These are phyloP conservation scores for Intubia oerlemansii DNA, from an alignment of 2,329 filamentous ascomycete genomes.

Conservation along the genomic window DNA sequence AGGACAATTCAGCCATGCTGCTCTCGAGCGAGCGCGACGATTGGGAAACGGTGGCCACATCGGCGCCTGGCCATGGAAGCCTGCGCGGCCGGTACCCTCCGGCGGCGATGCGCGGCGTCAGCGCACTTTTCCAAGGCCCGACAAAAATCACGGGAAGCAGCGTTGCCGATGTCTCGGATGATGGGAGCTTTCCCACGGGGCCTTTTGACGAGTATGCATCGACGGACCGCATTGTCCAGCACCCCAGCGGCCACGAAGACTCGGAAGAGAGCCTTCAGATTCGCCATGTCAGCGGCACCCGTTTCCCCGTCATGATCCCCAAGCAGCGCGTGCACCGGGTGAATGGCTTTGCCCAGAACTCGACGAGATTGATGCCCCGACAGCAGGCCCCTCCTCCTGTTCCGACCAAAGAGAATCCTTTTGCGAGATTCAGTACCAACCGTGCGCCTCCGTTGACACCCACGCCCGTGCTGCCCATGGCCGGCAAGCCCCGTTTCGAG, in stretches of 20 bases:
- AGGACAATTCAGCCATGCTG: slow-evolving; percentile 1
- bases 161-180: slow-evolving; percentile 22
- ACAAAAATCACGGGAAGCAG: slow-evolving; percentile 18
- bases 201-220: slow-evolving; percentile 10
- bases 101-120: neutral
- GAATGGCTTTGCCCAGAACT: slow-evolving; percentile 12
- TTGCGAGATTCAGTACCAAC: no score
- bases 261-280: slow-evolving; percentile 6
- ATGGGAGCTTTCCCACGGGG: slow-evolving; percentile 4
- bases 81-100: slow-evolving; percentile 6
- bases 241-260: slow-evolving; percentile 5
- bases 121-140: no score
- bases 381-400: no score
- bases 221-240: slow-evolving; percentile 11
- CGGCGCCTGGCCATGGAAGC: slow-evolving; percentile 11
- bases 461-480: no score
- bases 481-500: slow-evolving; percentile 4
- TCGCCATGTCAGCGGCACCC: slow-evolving; percentile 8
- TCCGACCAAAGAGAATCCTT: no score
- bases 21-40: slow-evolving; percentile 14
- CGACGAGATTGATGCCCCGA: slow-evolving; percentile 7
- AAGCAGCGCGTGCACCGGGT: slow-evolving; percentile 13
- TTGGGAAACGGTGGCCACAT: slow-evolving; percentile 19
- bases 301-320: slow-evolving; percentile 11
- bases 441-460: slow-evolving; percentile 3